Evolutionary conservation across 441 rosid genomes (phyloP), one percentile per base, ranked within the genome.

Genomic region (Heliophila coronopifolia): DNA sequence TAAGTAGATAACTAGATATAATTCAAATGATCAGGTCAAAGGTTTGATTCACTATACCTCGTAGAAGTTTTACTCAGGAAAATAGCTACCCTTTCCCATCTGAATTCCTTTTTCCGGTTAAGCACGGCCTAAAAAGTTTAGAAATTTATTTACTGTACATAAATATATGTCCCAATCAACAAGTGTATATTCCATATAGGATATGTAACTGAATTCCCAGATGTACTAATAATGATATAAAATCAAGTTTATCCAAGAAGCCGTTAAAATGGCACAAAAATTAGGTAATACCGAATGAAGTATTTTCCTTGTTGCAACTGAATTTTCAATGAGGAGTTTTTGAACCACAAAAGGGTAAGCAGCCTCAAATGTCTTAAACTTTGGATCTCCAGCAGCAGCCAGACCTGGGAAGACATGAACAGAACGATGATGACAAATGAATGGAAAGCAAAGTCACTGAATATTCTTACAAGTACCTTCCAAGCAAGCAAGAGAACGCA

Each of bases 401-500:
- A 91, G 72, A 65, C 98, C 96, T 86, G 83, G 57, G 33, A 65
- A 58, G 43, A 59, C 48, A 63, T 12, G 39, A 62, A 34, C 22
- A 27, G 57, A 47, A 58, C 35, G 51, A 14, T 26, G 35, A 43
- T 34, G 6, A 51, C 26, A 4, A 31, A 25, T 33, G n/a, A 63
- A 36, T 9, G 18, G 30, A 18, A 25, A 48, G n/a, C 27, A 31
- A 46, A 4, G 7, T 27, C 10, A 50, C 34, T n/a, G 15, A 25
- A 10, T 34, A 31, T n/a, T 27, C 2, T 40, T 11, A 50, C 44
- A 62, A 55, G 47, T 75, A 86, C 98, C 98, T 83, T 91, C 98
- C 25, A 91, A 69, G 66, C 96, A 91, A 50, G 96, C 95, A 46
- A 91, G 96, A 42, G 98, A 91, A 28, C 98, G 90, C 42, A 91